Conservation (phyloP, 345 rosid genomes). For the Noccaea caerulescens region DNA sequence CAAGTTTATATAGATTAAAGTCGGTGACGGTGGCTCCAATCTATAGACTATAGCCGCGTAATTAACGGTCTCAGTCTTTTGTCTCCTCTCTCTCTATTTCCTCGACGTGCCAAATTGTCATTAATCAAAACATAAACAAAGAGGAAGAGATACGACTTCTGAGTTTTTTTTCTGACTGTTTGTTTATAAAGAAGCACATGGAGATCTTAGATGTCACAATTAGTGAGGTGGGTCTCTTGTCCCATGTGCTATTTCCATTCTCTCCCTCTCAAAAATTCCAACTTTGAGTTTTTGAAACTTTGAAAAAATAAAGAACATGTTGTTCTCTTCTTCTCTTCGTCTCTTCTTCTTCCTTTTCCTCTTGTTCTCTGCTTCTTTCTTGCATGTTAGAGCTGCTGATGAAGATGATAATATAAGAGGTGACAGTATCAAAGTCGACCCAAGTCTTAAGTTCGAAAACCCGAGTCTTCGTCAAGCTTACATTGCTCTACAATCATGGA, state of each 20-base stretch:
- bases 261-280: slow-evolving; percentile 26
- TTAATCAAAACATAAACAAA: slow-evolving; percentile 22
- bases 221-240: slow-evolving; percentile 40
- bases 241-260: slow-evolving; percentile 38
- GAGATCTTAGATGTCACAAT: slow-evolving; percentile 42
- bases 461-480: slow-evolving; percentile 65
- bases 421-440: slow-evolving; percentile 43
- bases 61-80: slow-evolving; percentile 31
- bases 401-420: not conserved
- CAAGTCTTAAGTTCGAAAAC: slow-evolving; percentile 57
- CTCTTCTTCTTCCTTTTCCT: slow-evolving; percentile 34
- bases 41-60: slow-evolving; percentile 45
- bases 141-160: slow-evolving; percentile 25
- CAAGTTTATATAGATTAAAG: slow-evolving; percentile 28
- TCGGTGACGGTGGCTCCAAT: slow-evolving; percentile 48
- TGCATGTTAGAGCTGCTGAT: slow-evolving; percentile 20
- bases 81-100: slow-evolving; percentile 32
- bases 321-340: no score
- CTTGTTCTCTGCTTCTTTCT: slow-evolving; percentile 33
- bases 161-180: slow-evolving; percentile 7
- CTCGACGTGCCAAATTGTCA: slow-evolving; percentile 40
- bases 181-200: slow-evolving; percentile 43
- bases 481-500: slow-evolving; percentile 76
- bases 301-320: slow-evolving; percentile 22
- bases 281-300: not conserved